These are phyloP conservation scores for Anaeramoeba flamelloides DNA, from an alignment of 78 protist species.

Conservation along the genomic window DNA sequence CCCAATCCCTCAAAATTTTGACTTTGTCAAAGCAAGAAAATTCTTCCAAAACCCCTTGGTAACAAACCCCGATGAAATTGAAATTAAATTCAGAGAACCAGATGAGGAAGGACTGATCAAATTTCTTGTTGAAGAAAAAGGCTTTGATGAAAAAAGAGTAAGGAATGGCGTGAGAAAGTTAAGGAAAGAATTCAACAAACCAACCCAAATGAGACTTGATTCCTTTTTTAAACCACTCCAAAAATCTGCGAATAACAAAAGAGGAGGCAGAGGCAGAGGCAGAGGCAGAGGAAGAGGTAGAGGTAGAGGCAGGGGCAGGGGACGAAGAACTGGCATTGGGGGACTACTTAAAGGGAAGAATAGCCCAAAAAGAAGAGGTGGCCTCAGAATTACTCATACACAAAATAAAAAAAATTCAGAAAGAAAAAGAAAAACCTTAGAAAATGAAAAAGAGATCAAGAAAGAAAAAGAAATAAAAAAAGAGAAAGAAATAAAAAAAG, in stretches of 20 bases:
- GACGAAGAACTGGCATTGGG: too few species aligned
- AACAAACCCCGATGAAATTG: not conserved
- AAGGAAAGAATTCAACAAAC: not conserved
- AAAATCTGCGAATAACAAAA: not conserved
- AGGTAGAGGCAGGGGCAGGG: too few species aligned
- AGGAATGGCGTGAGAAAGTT: not conserved
- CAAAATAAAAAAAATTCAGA: not conserved
- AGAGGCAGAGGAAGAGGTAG: too few species aligned
- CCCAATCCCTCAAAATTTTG: conserved; percentile 6
- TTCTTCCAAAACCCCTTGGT: conserved; percentile 14
- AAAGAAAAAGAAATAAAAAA: not conserved
- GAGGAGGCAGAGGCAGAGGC: too few species aligned
- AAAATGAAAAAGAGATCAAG: not conserved
- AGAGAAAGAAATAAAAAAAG: not conserved
- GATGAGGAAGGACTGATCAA: conserved; percentile 13
- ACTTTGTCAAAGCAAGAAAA: conserved; percentile 7
- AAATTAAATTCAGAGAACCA: conserved; percentile 15
- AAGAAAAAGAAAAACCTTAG: not conserved
- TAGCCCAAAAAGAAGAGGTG: not conserved
- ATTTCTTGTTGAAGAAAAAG: not conserved
- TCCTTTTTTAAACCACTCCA: not conserved
- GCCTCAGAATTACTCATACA: not conserved
- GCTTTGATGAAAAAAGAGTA: not conserved
- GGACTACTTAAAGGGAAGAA: not conserved
- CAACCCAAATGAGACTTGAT: not conserved